Evolutionary conservation across 2,329 filamentous ascomycete genomes (phyloP).

Genomic region (Diplodia corticola): DNA sequence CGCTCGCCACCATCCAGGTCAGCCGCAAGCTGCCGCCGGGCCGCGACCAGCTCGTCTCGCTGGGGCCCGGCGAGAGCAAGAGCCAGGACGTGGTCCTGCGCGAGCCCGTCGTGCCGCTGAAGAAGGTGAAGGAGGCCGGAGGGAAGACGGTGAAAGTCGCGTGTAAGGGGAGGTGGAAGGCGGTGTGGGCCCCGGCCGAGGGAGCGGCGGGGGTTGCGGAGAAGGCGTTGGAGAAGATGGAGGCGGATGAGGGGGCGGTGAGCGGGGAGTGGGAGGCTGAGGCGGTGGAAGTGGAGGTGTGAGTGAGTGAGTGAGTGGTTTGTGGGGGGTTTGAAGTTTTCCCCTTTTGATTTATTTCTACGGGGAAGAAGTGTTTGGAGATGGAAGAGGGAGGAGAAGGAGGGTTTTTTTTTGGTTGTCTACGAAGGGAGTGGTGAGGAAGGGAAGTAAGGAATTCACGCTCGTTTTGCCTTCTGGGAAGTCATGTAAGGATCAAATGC

Average conservation of each 20-base stretch:
- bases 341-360: too few species aligned
- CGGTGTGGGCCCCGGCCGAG: slow-evolving; percentile 25
- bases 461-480: neutral
- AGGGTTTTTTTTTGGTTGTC: too few species aligned
- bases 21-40: slow-evolving; percentile 41
- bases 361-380: too few species aligned
- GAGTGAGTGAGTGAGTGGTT: neutral
- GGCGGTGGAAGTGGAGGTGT: neutral
- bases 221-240: neutral
- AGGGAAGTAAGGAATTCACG: neutral
- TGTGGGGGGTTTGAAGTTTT: too few species aligned
- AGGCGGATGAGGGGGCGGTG: neutral
- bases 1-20: slow-evolving; percentile 32
- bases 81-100: slow-evolving; percentile 40
- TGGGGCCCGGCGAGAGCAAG: slow-evolving; percentile 37
- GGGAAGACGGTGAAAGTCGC: slow-evolving; percentile 33
- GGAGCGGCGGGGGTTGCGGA: slow-evolving; percentile 23
- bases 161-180: slow-evolving; percentile 29
- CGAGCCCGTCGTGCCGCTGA: slow-evolving; percentile 40
- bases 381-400: too few species aligned
- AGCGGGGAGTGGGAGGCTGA: neutral
- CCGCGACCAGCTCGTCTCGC: slow-evolving; percentile 37
- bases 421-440: too few species aligned
- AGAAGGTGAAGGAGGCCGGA: slow-evolving; percentile 37
- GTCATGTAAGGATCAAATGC: neutral